These are phyloP conservation scores for Cucurbita pepo DNA, from an alignment of 306 rosid genomes.

Conservation along the genomic window DNA sequence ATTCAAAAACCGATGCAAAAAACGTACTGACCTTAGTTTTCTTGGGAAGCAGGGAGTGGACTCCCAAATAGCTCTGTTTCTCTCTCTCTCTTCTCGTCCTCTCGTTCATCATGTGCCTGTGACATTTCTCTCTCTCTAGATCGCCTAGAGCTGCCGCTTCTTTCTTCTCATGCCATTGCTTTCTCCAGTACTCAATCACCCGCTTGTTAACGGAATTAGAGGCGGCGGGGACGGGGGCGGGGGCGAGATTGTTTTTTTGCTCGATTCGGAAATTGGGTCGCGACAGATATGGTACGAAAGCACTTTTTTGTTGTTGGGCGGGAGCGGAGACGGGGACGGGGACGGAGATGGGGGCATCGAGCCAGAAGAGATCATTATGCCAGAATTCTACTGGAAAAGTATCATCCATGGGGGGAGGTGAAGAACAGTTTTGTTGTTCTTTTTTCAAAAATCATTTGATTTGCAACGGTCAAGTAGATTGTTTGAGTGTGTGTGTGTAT, in stretches of 20 bases:
- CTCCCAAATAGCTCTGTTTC: conserved; percentile 26
- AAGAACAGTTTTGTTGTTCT: background rate
- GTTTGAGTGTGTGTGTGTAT: background rate
- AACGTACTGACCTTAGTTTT: conserved; percentile 34
- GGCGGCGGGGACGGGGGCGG: too few species aligned
- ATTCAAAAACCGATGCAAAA: too few species aligned
- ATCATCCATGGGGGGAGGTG: conserved; percentile 13
- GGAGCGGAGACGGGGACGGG: background rate
- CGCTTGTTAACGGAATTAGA: conserved; percentile 12
- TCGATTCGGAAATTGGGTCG: conserved; percentile 3
- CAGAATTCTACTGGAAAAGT: conserved; percentile 15
- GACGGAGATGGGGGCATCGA: conserved; percentile 1
- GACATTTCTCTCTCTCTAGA: conserved; percentile 24
- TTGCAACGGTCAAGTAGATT: background rate
- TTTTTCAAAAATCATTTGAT: background rate
- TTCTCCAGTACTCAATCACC: conserved; percentile 29
- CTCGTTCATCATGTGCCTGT: conserved; percentile 55
- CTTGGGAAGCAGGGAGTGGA: conserved; percentile 45
- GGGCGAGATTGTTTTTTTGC: background rate
- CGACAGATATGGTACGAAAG: conserved; percentile 26
- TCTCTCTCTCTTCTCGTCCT: conserved; percentile 62
- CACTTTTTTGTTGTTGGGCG: conserved; percentile 11
- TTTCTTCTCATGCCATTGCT: background rate
- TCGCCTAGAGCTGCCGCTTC: background rate
- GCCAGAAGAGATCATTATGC: conserved; percentile 30